Conservation (phyloP, 805 yeast genomes). For the Saccharomycopsis sp. region DNA sequence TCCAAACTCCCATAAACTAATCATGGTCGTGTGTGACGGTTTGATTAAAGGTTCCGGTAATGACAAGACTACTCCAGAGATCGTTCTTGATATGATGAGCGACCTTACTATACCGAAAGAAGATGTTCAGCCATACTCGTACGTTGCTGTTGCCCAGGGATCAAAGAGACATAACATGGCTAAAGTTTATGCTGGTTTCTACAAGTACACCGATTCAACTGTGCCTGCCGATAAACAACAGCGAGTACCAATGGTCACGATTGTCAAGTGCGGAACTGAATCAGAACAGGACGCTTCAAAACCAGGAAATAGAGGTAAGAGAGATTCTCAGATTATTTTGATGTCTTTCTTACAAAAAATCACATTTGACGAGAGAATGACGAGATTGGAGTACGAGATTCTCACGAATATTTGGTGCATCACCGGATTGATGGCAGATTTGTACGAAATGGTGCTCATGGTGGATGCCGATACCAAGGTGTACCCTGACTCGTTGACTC, state of each 20-base stretch:
- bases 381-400: conserved; percentile 77
- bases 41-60: conserved; percentile 92
- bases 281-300: conserved; percentile 61
- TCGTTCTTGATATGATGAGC: conserved; percentile 80
- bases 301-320: conserved; percentile 94
- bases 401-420: conserved; percentile 69
- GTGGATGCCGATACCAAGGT: conserved; percentile 93
- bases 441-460: conserved; percentile 79
- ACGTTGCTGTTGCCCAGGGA: conserved; percentile 95
- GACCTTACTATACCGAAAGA: conserved; percentile 66
- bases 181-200: conserved; percentile 90
- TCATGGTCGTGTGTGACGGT: conserved; percentile 89
- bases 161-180: conserved; percentile 96
- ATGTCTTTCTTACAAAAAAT: conserved; percentile 87
- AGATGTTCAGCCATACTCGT: conserved; percentile 74
- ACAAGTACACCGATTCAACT: conserved; percentile 71
- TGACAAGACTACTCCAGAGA: conserved; percentile 81
- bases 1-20: conserved; percentile 88
- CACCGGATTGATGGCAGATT: conserved; percentile 78
- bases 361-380: conserved; percentile 91
- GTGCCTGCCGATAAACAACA: conserved; percentile 79
- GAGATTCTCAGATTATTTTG: conserved; percentile 86
- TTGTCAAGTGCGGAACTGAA: conserved; percentile 87
- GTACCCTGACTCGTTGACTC: conserved; percentile 80
- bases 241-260: conserved; percentile 67